A percentile compares a stretch with the other conserved stretches of the same genome.
phyloP scores from a whole-genome alignment of 331 rosid genomes.

The Prunus yedoensis region DNA sequence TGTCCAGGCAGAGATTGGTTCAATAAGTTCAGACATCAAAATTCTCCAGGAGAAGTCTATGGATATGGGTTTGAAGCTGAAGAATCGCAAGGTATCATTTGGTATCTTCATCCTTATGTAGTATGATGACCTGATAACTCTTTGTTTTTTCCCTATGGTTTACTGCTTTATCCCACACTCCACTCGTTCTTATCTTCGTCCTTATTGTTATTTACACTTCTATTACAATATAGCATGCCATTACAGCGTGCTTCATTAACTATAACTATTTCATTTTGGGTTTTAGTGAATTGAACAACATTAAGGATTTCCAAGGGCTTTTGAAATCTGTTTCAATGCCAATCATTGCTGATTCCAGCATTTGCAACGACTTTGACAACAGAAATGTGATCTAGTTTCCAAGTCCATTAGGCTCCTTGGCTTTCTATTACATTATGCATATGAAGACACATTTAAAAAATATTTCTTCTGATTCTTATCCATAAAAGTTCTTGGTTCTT shows the following conservation, averaged over 20 bases:
- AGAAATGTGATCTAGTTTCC: not conserved
- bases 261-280: not conserved
- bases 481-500: not conserved
- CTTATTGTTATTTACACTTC: not conserved
- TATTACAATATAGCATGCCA: not conserved
- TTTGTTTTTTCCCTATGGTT: not conserved
- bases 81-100: constrained; percentile 89
- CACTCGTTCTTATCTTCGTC: not conserved
- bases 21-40: constrained; percentile 85
- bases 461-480: not conserved
- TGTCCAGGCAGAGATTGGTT: constrained; percentile 88
- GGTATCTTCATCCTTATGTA: not conserved
- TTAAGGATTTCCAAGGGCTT: not conserved
- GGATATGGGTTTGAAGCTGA: constrained; percentile 94
- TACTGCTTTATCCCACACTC: not conserved
- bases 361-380: not conserved
- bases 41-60: constrained; percentile 95
- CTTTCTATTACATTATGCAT: not conserved
- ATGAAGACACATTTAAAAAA: not conserved
- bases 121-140: not conserved
- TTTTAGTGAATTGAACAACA: not conserved
- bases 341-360: not conserved
- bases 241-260: not conserved
- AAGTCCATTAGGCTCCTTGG: not conserved
- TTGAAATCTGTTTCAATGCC: not conserved